A percentile compares a stretch with the other conserved stretches of the same genome.
These are phyloP conservation scores for Alopecurus myosuroides DNA, from an alignment of 176 grass and related monocot genomes.

Conservation along the genomic window DNA sequence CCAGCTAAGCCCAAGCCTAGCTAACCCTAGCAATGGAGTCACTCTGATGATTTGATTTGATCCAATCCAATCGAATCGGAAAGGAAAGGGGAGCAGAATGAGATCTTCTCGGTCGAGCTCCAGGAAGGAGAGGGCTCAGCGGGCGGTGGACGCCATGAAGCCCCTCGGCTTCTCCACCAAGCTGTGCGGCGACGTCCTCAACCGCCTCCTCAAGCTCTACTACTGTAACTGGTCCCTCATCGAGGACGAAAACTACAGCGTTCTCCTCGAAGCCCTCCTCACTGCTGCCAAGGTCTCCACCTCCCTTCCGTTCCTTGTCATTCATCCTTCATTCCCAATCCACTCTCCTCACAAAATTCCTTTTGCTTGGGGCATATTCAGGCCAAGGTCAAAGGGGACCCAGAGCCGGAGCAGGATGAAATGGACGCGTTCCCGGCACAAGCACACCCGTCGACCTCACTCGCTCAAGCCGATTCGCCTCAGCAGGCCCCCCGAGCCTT, in stretches of 20 bases:
- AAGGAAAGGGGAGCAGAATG: neutral
- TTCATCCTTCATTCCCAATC: neutral
- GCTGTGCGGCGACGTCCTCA: slow-evolving; percentile 33
- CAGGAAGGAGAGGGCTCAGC: slow-evolving; percentile 23
- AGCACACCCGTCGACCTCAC: neutral
- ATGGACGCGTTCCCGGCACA: neutral
- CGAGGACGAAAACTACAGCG: slow-evolving; percentile 64
- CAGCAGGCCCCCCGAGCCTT: neutral
- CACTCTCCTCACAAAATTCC: neutral
- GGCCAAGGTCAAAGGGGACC: neutral
- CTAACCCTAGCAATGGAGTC: too few species aligned
- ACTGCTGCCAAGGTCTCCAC: slow-evolving; percentile 18
- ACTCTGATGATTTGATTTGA: too few species aligned
- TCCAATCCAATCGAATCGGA: neutral
- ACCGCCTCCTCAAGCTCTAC: slow-evolving; percentile 41
- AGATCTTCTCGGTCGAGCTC: neutral
- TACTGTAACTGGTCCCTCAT: slow-evolving; percentile 60
- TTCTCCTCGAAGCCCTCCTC: slow-evolving; percentile 52
- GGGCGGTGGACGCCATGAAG: slow-evolving; percentile 50
- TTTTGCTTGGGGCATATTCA: neutral
- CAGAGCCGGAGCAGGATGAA: neutral
- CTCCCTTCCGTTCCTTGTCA: too few species aligned
- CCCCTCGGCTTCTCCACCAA: slow-evolving; percentile 40
- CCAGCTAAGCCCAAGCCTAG: too few species aligned
- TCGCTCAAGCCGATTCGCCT: neutral